Percentiles rank a stretch among this genome's conserved stretches.
These are phyloP conservation scores for Claviceps arundinis DNA, from an alignment of 2,329 filamentous ascomycete species.

Conservation along the genomic window DNA sequence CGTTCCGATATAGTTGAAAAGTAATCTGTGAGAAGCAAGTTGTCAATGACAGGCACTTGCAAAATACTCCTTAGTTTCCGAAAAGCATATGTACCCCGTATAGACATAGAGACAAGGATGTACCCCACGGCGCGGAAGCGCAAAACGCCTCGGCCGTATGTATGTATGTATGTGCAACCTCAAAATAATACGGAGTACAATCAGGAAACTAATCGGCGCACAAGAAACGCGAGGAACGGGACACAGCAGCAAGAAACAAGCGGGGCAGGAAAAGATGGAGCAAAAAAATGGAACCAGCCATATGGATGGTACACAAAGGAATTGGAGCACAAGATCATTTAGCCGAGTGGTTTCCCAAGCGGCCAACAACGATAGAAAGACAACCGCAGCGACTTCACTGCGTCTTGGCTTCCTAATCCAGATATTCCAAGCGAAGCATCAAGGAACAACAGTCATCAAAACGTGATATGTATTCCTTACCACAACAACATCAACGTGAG, in stretches of 20 bases:
- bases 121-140: neutral
- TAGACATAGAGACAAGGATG: neutral
- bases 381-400: neutral
- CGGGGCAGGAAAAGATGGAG: neutral
- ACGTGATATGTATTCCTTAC: neutral
- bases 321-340: neutral
- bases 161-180: too few relatives aligned
- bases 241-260: neutral
- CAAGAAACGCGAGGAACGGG: neutral
- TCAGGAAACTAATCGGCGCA: neutral
- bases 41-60: neutral
- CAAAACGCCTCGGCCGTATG: neutral
- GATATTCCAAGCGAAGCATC: neutral
- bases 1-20: neutral
- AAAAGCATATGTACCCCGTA: neutral
- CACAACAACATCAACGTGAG: neutral
- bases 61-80: neutral
- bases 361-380: neutral
- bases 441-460: neutral
- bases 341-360: neutral
- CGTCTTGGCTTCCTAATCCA: constrained; percentile 5
- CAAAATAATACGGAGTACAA: too few relatives aligned
- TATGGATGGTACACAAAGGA: too few relatives aligned
- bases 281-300: neutral
- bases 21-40: neutral